phyloP scores from a whole-genome alignment of 306 rosid genomes.

The Ochetophila trinervis region DNA sequence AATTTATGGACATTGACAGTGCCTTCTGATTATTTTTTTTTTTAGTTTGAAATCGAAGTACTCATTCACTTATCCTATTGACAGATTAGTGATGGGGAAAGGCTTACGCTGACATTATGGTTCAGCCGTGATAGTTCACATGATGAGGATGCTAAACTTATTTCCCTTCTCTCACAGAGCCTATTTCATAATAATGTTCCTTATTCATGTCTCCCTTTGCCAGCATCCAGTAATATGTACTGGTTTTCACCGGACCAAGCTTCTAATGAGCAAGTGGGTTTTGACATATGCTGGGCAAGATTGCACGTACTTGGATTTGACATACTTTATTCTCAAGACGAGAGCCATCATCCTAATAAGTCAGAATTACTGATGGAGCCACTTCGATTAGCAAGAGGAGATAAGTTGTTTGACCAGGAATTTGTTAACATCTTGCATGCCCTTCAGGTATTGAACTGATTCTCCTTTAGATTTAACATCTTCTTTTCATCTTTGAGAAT shows the following conservation, averaged over 20 bases:
- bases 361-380: constrained; percentile 49
- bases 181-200: constrained; percentile 32
- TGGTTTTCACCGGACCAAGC: constrained; percentile 65
- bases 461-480: background rate
- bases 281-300: constrained; percentile 87
- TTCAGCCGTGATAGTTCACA: constrained; percentile 76
- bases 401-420: constrained; percentile 52
- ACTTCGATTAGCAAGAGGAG: constrained; percentile 47
- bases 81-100: constrained; percentile 84
- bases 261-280: constrained; percentile 44
- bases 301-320: constrained; percentile 65
- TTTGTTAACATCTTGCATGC: constrained; percentile 83
- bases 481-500: background rate
- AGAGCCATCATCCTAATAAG: constrained; percentile 34
- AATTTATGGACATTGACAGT: too few relatives aligned
- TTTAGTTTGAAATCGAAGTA: too few relatives aligned
- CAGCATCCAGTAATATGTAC: constrained; percentile 84
- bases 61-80: constrained; percentile 30
- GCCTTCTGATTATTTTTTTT: too few relatives aligned
- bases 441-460: constrained; percentile 63
- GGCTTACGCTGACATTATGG: constrained; percentile 90
- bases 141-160: constrained; percentile 81
- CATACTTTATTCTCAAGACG: constrained; percentile 43
- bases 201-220: constrained; percentile 54
- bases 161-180: constrained; percentile 63